phyloP scores from a whole-genome alignment of 1,284 basidiomycete species.

The Trametes pubescens region DNA sequence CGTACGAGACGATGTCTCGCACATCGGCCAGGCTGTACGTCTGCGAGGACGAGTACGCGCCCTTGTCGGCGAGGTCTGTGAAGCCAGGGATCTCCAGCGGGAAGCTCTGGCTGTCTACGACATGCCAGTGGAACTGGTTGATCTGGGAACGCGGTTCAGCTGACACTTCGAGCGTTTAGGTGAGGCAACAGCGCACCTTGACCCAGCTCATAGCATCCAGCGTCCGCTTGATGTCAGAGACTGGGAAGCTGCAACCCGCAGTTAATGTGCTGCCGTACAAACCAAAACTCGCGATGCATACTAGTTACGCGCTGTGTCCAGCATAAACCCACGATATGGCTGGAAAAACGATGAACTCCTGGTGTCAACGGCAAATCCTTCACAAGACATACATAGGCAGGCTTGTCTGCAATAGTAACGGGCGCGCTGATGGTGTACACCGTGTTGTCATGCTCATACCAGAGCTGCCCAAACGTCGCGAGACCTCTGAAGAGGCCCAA shows the following conservation, averaged over 20 bases:
- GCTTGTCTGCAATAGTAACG: constrained; percentile 65
- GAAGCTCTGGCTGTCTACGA: constrained; percentile 81
- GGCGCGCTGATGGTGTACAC: constrained; percentile 71
- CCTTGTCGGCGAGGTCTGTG: constrained; percentile 66
- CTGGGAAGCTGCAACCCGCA: constrained; percentile 61
- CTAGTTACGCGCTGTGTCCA: constrained; percentile 82
- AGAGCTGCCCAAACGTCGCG: constrained; percentile 85
- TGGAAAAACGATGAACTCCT: constrained; percentile 37
- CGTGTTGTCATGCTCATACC: constrained; percentile 60
- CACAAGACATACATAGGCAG: constrained; percentile 61
- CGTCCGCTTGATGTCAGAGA: constrained; percentile 72
- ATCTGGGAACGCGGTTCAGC: constrained; percentile 49
- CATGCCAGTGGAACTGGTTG: constrained; percentile 84
- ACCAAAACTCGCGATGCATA: constrained; percentile 38
- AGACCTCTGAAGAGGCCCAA: constrained; percentile 84
- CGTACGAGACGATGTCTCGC: constrained; percentile 71
- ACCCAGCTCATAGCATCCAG: constrained; percentile 89
- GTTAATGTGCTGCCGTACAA: background rate
- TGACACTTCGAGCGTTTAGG: constrained; percentile 7
- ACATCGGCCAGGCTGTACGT: constrained; percentile 73
- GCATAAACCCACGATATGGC: constrained; percentile 83
- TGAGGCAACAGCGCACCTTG: constrained; percentile 60
- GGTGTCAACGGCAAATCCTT: background rate
- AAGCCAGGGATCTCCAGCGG: constrained; percentile 73
- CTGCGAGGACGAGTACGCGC: constrained; percentile 69